phyloP scores from a whole-genome alignment of 129 eudicot genomes.

The Escallonia herrerae region DNA sequence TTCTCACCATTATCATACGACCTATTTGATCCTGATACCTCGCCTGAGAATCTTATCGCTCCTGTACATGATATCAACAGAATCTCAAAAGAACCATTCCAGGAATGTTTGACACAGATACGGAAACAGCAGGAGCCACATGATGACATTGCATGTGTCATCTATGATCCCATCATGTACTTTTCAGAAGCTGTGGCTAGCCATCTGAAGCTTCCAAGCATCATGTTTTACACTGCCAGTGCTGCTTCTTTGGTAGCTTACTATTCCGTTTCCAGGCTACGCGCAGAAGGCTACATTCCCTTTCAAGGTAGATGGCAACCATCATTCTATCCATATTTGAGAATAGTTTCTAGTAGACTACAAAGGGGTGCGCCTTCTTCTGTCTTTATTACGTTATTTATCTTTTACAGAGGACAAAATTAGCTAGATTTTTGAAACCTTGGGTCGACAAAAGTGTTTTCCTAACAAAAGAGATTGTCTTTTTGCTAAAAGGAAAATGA shows the following conservation, averaged over 20 bases:
- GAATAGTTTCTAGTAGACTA: too few relatives aligned
- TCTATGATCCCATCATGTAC: neutral
- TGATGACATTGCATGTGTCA: too few relatives aligned
- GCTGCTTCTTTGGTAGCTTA: constrained; percentile 11
- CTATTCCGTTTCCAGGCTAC: constrained; percentile 2
- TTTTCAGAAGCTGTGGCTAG: constrained; percentile 13
- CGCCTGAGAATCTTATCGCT: constrained; percentile 9
- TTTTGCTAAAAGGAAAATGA: too few relatives aligned
- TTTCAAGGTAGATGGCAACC: constrained; percentile 10
- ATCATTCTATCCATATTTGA: too few relatives aligned
- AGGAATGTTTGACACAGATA: constrained; percentile 11
- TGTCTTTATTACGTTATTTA: too few relatives aligned
- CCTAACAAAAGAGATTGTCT: too few relatives aligned
- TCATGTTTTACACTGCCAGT: constrained; percentile 9
- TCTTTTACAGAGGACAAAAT: too few relatives aligned
- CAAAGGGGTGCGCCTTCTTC: too few relatives aligned
- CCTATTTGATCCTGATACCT: constrained; percentile 18
- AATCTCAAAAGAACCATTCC: constrained; percentile 22
- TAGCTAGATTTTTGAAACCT: too few relatives aligned
- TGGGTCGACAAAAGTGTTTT: too few relatives aligned
- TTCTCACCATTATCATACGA: constrained; percentile 21
- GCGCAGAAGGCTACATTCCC: constrained; percentile 16
- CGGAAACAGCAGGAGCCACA: neutral
- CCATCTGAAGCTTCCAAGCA: constrained; percentile 14
- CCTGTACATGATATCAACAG: constrained; percentile 16